Evolutionary conservation across 2,329 filamentous ascomycete genomes (phyloP).

Genomic region (Bipolaris gigantea): DNA sequence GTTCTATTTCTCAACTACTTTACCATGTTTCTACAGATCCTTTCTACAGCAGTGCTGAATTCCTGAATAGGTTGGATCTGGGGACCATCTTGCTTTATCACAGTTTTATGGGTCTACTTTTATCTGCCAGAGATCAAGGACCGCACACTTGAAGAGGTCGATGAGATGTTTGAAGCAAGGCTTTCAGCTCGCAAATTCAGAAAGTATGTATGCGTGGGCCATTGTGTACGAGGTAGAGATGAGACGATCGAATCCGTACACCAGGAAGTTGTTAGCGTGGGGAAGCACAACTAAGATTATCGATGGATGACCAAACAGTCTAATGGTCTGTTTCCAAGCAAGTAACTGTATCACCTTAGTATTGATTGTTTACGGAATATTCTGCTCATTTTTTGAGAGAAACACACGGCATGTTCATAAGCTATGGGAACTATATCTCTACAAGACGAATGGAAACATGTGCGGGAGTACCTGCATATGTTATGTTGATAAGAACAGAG

Average conservation of each 20-base stretch:
- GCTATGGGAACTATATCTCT: too few relatives aligned
- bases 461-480: too few relatives aligned
- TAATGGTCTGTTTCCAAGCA: background rate
- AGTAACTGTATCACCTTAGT: background rate
- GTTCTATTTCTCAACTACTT: background rate
- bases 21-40: too few relatives aligned
- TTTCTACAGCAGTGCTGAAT: background rate
- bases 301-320: background rate
- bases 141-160: constrained; percentile 38
- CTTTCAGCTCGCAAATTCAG: constrained; percentile 37
- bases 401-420: background rate
- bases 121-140: constrained; percentile 47
- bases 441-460: background rate
- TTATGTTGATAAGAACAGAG: too few relatives aligned
- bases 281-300: constrained; percentile 4
- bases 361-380: background rate
- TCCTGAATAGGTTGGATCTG: constrained; percentile 34
- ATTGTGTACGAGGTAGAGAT: constrained; percentile 16
- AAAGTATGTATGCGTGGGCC: constrained; percentile 35
- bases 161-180: constrained; percentile 40
- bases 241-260: constrained; percentile 12
- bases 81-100: constrained; percentile 45
- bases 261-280: constrained; percentile 13
- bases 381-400: background rate
- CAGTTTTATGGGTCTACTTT: constrained; percentile 37